phyloP scores from a whole-genome alignment of 1,284 basidiomycete species.

The Serendipita sp. region DNA sequence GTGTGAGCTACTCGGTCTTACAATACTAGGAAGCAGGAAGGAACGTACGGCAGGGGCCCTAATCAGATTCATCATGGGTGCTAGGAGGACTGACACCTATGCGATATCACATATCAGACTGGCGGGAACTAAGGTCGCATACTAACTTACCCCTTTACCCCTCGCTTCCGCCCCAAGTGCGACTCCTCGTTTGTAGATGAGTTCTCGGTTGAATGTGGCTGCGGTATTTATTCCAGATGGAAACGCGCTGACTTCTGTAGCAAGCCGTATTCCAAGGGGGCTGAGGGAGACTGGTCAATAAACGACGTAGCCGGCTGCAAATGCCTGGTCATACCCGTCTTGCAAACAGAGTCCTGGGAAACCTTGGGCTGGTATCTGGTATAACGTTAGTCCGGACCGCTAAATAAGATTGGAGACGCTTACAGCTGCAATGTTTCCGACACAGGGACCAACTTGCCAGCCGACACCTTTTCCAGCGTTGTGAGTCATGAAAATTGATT shows the following conservation, averaged over 20 bases:
- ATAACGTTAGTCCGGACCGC: not conserved
- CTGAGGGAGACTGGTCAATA: not conserved
- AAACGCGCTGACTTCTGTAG: not conserved
- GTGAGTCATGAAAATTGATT: not conserved
- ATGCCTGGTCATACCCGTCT: not conserved
- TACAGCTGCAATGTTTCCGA: not conserved
- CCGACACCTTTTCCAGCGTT: not conserved
- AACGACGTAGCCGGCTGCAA: not conserved
- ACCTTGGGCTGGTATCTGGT: not conserved
- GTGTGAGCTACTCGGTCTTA: no score
- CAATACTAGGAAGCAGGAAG: no score
- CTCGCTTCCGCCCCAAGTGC: conserved; percentile 5
- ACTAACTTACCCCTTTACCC: conserved; percentile 2
- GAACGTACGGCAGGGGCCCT: not conserved
- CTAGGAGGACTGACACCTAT: not conserved
- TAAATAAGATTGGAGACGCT: not conserved
- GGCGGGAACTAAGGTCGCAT: not conserved
- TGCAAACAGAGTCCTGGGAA: not conserved
- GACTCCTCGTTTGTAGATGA: conserved; percentile 7
- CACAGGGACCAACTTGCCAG: not conserved
- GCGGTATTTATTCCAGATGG: not conserved
- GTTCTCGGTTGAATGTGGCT: conserved; percentile 7
- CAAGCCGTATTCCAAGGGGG: not conserved
- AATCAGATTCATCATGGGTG: conserved; percentile 1
- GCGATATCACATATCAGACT: not conserved